Evolutionary conservation across 2,329 filamentous ascomycete genomes (phyloP), one percentile per base, ranked within the genome.

Genomic region (Tolypocladium guangdongense): DNA sequence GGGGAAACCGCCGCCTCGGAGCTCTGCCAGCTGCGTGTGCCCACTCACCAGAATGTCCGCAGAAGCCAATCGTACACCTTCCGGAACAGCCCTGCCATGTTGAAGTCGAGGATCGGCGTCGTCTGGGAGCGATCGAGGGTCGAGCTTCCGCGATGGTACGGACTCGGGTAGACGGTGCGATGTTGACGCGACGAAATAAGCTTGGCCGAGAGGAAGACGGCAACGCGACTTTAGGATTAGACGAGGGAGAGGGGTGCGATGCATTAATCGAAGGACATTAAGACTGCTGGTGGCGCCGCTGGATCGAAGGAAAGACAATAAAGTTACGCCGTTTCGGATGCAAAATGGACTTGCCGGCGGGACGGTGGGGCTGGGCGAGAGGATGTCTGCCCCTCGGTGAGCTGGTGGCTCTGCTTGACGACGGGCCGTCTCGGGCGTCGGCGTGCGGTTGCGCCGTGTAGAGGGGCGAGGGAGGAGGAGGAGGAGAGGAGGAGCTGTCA

Each of bases 41-140:
- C 53, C 50, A 80, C 82, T 77, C 66, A 97, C 92, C 93, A 99
- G 75, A 99, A 97, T 66, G 93, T 88, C 78, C 92, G 86, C 75
- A 99, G 77, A 70, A 97, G 79, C 92, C 92, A 97, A 82, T 97
- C 93, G 78, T 97, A 97, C 71, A 99, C 86, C 74, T 85, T 87
- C 68, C 87, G 88, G 73, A 99, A 95, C 70, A 99, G 76, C 63
- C 89, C 88, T 65, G 90, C 88, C 91, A 97, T 97, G 73, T 64
- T 65, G 52, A 55, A 30, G 52, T 52, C 51, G 50, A 52, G 45
- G 50, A 32, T 20, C 45, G 14, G 32, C 7, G 22, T 43, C 10
- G 43, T 35, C 22, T 20, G n/a, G 37, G 47, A 43, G 39, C 30
- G 32, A n/a, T 32, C 30, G 45, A 37, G 33, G 7, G 47, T 52